Percentiles rank a stretch among this genome's conserved stretches.
phyloP scores from a whole-genome alignment of 176 grass and related monocot genomes.

The Musa itinerans region DNA sequence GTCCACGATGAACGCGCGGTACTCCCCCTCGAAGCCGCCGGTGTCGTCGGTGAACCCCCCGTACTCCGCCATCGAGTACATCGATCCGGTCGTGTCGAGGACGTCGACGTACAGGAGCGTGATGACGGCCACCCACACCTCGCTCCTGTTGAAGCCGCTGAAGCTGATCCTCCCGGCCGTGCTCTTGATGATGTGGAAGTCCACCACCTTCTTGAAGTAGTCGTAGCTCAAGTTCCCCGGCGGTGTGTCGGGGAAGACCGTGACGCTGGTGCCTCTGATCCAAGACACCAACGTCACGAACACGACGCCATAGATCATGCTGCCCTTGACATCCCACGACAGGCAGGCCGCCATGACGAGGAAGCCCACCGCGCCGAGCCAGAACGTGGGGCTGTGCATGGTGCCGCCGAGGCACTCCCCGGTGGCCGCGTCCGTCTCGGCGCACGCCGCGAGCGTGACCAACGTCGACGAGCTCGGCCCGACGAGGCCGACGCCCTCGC shows the following conservation, averaged over 20 bases:
- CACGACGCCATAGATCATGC: background rate
- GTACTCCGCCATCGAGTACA: conserved; percentile 1
- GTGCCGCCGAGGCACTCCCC: background rate
- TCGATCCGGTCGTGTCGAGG: background rate
- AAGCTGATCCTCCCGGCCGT: background rate
- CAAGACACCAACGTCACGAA: background rate
- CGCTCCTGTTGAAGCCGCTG: background rate
- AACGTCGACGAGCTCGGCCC: no score
- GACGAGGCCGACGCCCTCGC: no score
- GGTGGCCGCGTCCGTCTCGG: background rate
- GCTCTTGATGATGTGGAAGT: background rate
- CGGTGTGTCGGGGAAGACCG: background rate
- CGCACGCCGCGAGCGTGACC: no score
- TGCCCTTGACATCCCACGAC: background rate
- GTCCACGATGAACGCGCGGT: background rate
- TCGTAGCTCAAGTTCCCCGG: background rate
- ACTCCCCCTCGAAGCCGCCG: background rate
- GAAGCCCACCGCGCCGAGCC: background rate
- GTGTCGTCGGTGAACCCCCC: background rate
- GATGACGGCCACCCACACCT: background rate
- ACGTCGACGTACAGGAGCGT: background rate
- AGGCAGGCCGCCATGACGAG: background rate
- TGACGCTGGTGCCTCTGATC: background rate
- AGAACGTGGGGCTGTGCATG: background rate
- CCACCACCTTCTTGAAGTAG: background rate